Base-by-base conservation (phyloP, 352 stramenopile species). In the Plasmopara viticola region DNA sequence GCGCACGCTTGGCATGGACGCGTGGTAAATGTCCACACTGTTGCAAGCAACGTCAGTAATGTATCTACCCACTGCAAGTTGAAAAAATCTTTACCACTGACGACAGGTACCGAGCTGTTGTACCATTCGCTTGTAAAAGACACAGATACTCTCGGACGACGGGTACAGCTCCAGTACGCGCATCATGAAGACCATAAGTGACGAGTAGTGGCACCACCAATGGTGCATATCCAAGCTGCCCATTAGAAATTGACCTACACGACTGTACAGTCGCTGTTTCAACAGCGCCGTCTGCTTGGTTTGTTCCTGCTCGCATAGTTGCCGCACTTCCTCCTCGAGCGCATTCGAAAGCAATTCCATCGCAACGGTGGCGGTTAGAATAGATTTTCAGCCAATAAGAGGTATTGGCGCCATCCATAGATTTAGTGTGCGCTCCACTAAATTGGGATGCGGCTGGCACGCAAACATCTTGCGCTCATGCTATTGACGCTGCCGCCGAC, bases 101-200 rank as follows among this genome's bases (percentile, higher is more conserved):
- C 44, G 57, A 51, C 83, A 93, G 14, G 39, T 25, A 2, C 66
- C 67, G 7, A 93, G 56, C 48, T 93, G 83, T 12, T 70, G 62
- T 30, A 74, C 64, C 80, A 90, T 90, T 7, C 67, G 60, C 43
- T 88, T 71, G 59, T 89, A 87, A 49, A 93, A 84, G 50, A 75
- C 56, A 37, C 75, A 74, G 44, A 90, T 77, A 48, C 78, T 90
- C 13, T 88, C 78, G 5, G 74, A 74, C 6, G 66, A 48, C 10
- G 79, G 76, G 45, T 90, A 84, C 8, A 93, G 64, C 62, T 93
- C 83, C 52, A 93, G 53, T 9, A 93, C 53, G n/a, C 82, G 79
- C 80, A 90, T 83, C 78, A 93, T 93, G 56, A 90, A 93, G 46
- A 78, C 62, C 83, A 93, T 93, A 54, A 93, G 83, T 51, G 74